Evolutionary conservation across 441 rosid species (phyloP).

Genomic region (Syzygium malaccense): DNA sequence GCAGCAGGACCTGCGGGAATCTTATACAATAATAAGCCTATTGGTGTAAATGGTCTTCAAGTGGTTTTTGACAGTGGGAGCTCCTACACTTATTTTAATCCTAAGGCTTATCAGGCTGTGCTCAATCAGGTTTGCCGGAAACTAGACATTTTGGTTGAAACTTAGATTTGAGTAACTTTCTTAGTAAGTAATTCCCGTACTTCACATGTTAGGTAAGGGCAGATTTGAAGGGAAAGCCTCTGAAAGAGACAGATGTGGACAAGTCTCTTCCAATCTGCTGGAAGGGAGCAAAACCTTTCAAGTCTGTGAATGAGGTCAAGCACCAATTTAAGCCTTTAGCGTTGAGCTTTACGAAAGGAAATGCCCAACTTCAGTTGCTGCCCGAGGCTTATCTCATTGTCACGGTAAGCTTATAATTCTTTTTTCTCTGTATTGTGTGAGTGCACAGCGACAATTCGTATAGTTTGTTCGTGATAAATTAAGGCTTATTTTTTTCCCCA

Average conservation of each 20-base stretch:
- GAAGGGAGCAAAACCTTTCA: conserved; percentile 42
- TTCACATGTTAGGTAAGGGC: conserved; percentile 30
- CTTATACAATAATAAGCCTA: conserved; percentile 25
- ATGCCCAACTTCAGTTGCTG: conserved; percentile 31
- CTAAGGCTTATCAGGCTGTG: conserved; percentile 27
- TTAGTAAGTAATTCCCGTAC: background rate
- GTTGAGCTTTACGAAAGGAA: conserved; percentile 31
- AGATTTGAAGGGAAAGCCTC: conserved; percentile 35
- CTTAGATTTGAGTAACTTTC: background rate
- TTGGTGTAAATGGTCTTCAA: conserved; percentile 39
- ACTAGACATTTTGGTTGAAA: background rate
- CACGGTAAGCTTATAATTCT: conserved; percentile 26
- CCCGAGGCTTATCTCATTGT: conserved; percentile 52
- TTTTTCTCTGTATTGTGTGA: background rate
- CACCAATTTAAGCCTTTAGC: conserved; percentile 34
- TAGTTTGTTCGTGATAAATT: background rate
- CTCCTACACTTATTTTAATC: conserved; percentile 47
- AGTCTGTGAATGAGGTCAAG: conserved; percentile 29
- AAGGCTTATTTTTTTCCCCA: conserved; percentile 6
- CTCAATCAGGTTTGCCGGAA: conserved; percentile 36
- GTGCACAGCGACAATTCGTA: background rate
- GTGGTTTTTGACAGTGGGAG: conserved; percentile 56
- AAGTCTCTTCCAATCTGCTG: conserved; percentile 52
- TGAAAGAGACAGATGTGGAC: conserved; percentile 30
- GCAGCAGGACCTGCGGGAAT: conserved; percentile 49